phyloP scores from a whole-genome alignment of 225 moss, liverwort and hornwort species.

The Polytrichum commune region DNA sequence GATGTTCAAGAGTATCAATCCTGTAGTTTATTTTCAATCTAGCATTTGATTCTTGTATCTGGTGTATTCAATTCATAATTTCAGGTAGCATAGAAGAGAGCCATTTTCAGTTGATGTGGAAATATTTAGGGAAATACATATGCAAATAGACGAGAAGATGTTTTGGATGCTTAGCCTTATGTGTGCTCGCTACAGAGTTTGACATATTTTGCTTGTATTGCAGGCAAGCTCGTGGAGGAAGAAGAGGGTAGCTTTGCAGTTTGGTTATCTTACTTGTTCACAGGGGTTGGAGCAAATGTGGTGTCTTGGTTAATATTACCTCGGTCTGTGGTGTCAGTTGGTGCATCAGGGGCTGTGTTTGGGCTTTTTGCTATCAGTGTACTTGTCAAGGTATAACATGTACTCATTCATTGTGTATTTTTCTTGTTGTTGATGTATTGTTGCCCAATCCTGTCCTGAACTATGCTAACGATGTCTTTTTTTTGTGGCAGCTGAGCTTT shows the following conservation, averaged over 20 bases:
- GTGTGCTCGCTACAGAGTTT: background rate
- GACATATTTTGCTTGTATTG: constrained; percentile 14
- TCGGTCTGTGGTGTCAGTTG: constrained; percentile 85
- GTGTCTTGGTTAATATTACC: constrained; percentile 96
- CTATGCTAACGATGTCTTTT: background rate
- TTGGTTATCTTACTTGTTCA: constrained; percentile 89
- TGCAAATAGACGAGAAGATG: background rate
- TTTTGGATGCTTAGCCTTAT: background rate
- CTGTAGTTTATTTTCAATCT: background rate
- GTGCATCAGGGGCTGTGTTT: constrained; percentile 97
- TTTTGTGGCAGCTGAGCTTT: constrained; percentile 70
- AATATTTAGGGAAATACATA: background rate
- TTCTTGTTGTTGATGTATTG: too few species aligned
- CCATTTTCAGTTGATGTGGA: background rate
- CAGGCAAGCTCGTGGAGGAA: constrained; percentile 98
- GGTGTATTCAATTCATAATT: too few species aligned
- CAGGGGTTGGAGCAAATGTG: constrained; percentile 94
- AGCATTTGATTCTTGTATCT: background rate
- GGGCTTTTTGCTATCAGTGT: constrained; percentile 97
- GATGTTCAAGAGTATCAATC: background rate
- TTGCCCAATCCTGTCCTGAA: too few species aligned
- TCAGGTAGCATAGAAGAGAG: background rate
- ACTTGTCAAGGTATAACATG: constrained; percentile 73
- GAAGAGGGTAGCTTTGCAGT: constrained; percentile 93
- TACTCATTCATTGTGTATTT: too few species aligned